Conservation (phyloP, 1,139 yeast genomes). For the Tardiomyces blankii region DNA sequence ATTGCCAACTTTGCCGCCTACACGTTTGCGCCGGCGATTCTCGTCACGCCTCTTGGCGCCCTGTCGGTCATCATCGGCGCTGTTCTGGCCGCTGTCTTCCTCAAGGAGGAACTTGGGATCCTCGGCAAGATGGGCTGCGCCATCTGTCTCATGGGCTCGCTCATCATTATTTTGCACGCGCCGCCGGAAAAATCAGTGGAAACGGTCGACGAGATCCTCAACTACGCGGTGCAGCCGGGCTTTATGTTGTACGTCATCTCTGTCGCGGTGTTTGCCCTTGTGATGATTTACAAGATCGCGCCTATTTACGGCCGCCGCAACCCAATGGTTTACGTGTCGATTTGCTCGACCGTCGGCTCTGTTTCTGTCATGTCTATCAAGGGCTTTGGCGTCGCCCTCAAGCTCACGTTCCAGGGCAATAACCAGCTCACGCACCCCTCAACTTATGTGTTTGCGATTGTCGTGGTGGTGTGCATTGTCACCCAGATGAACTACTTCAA, state of each 20-base stretch:
- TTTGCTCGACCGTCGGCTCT: constrained; percentile 85
- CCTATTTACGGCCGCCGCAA: constrained; percentile 72
- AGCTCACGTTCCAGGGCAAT: constrained; percentile 76
- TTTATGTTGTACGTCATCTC: constrained; percentile 55
- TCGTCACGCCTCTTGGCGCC: constrained; percentile 90
- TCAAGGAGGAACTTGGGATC: constrained; percentile 78
- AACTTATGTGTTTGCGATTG: constrained; percentile 69
- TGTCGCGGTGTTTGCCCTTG: constrained; percentile 56
- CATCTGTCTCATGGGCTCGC: constrained; percentile 78
- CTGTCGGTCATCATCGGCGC: constrained; percentile 82
- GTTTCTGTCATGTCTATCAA: constrained; percentile 87
- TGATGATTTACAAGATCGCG: constrained; percentile 75
- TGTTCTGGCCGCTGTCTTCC: constrained; percentile 71
- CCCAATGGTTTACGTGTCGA: constrained; percentile 84
- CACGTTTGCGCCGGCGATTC: constrained; percentile 88
- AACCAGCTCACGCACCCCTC: constrained; percentile 81
- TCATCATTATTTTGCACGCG: constrained; percentile 84
- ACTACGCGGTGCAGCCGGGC: constrained; percentile 72
- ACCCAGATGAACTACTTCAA: constrained; percentile 93
- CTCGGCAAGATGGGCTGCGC: constrained; percentile 95
- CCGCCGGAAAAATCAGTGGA: constrained; percentile 85
- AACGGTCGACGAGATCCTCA: constrained; percentile 80
- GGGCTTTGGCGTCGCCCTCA: constrained; percentile 88
- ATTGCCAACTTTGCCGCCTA: constrained; percentile 91
- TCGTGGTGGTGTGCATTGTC: constrained; percentile 70